Conservation (phyloP, 1,284 basidiomycete genomes). For the Ceratobasidium theobromae region DNA sequence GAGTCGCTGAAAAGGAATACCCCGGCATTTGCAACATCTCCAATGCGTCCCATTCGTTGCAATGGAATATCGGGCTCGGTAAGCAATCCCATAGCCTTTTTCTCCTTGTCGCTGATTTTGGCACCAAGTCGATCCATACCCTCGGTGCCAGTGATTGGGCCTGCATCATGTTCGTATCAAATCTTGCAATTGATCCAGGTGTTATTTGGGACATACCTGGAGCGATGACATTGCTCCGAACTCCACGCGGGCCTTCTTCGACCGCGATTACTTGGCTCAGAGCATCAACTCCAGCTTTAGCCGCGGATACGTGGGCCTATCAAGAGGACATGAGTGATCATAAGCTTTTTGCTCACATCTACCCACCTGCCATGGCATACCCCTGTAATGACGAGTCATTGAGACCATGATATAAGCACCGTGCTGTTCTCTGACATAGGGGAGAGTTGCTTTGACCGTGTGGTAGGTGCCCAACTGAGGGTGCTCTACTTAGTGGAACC, state of each 20-base stretch:
- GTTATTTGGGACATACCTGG: constrained; percentile 55
- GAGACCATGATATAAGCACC: constrained; percentile 92
- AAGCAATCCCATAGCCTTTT: constrained; percentile 27
- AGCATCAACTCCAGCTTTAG: constrained; percentile 93
- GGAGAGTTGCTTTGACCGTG: constrained; percentile 88
- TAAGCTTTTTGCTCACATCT: constrained; percentile 1
- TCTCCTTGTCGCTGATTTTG: constrained; percentile 43
- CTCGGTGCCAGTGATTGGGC: constrained; percentile 80
- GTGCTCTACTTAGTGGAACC: neutral
- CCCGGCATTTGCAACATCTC: constrained; percentile 78
- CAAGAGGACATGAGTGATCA: neutral
- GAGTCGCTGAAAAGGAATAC: constrained; percentile 90
- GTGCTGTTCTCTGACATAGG: constrained; percentile 65
- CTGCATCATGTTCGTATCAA: constrained; percentile 38
- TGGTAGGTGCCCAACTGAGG: constrained; percentile 85
- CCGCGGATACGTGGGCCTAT: constrained; percentile 88
- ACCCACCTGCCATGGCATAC: constrained; percentile 44
- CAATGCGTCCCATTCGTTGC: constrained; percentile 64
- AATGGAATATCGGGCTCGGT: constrained; percentile 49
- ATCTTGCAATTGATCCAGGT: neutral
- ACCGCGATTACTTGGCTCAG: constrained; percentile 82
- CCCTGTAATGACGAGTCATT: constrained; percentile 86
- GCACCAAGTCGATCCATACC: constrained; percentile 74
- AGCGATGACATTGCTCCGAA: constrained; percentile 89
- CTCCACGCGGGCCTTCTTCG: constrained; percentile 92